Evolutionary conservation across 1,284 basidiomycete species (phyloP).

Genomic region (Ceratobasidium sp.): DNA sequence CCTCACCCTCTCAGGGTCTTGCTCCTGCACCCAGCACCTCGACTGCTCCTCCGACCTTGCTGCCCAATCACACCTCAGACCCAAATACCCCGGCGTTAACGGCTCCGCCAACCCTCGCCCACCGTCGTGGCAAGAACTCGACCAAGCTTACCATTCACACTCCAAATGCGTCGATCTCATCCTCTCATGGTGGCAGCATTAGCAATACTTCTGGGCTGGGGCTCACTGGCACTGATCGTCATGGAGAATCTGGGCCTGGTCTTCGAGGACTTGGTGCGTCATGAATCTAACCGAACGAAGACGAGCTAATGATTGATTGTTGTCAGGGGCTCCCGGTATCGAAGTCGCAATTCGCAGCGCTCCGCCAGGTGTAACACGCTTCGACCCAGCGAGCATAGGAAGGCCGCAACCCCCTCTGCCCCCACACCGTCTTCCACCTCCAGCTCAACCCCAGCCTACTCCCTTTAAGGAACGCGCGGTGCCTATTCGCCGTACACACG

Average conservation of each 20-base stretch:
- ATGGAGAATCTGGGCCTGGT: background rate
- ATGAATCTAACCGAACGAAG: background rate
- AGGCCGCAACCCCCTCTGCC: constrained; percentile 7
- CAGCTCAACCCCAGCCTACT: background rate
- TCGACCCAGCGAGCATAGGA: constrained; percentile 11
- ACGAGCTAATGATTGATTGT: background rate
- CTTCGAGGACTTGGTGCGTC: constrained; percentile 28
- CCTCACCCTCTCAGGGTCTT: constrained; percentile 23
- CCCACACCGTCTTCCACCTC: background rate
- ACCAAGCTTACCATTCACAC: constrained; percentile 36
- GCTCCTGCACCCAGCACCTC: background rate
- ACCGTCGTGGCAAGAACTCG: constrained; percentile 27
- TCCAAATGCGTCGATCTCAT: constrained; percentile 26
- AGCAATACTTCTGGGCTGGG: background rate
- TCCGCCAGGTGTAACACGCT: constrained; percentile 29
- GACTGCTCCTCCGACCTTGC: background rate
- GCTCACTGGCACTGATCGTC: constrained; percentile 10
- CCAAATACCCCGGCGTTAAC: background rate
- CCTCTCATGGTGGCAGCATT: constrained; percentile 17
- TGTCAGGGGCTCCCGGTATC: background rate
- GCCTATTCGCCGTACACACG: constrained; percentile 26
- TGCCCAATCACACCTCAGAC: background rate
- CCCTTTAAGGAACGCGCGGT: constrained; percentile 24
- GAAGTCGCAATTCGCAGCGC: constrained; percentile 37
- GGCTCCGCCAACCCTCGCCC: constrained; percentile 24